A percentile compares a stretch with the other conserved stretches of the same genome.
Conservation (phyloP, 192 early-diverging fungal species). For the Entomortierella beljakovae region DNA sequence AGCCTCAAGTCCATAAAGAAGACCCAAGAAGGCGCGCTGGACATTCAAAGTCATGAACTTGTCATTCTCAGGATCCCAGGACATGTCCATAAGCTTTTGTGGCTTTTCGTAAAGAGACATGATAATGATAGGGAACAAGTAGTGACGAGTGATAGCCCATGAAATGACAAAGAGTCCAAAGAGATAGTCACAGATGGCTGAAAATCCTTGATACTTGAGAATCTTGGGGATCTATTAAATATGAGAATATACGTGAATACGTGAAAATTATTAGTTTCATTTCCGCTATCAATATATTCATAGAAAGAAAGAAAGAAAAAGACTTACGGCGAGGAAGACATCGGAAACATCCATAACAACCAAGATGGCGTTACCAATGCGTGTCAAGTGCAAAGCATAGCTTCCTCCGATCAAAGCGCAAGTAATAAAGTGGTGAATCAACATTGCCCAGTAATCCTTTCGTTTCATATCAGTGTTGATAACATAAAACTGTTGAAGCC, state of each 20-base stretch:
- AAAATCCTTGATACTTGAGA: slow-evolving; percentile 76
- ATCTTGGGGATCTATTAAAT: slow-evolving; percentile 74
- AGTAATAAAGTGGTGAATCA: slow-evolving; percentile 83
- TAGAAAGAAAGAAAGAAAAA: slow-evolving; percentile 4
- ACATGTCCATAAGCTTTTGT: slow-evolving; percentile 63
- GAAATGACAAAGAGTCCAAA: slow-evolving; percentile 82
- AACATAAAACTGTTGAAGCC: slow-evolving; percentile 84
- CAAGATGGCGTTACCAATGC: slow-evolving; percentile 84
- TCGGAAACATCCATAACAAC: slow-evolving; percentile 85
- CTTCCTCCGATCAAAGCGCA: slow-evolving; percentile 72
- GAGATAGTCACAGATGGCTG: slow-evolving; percentile 70
- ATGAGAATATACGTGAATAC: not conserved
- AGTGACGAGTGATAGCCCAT: slow-evolving; percentile 84
- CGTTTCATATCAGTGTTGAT: slow-evolving; percentile 78
- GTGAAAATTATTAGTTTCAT: not conserved
- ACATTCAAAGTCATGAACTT: slow-evolving; percentile 61
- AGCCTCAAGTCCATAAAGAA: slow-evolving; percentile 73
- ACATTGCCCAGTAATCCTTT: slow-evolving; percentile 80
- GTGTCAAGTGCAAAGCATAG: slow-evolving; percentile 76
- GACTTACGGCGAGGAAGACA: slow-evolving; percentile 75
- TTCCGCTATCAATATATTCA: not conserved
- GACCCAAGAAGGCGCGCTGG: slow-evolving; percentile 65
- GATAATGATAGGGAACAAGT: slow-evolving; percentile 75
- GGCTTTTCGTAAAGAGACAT: slow-evolving; percentile 66
- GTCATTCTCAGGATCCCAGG: slow-evolving; percentile 67